These are phyloP conservation scores for Coemansia sp. DNA, from an alignment of 192 early-diverging fungal genomes.

Conservation along the genomic window DNA sequence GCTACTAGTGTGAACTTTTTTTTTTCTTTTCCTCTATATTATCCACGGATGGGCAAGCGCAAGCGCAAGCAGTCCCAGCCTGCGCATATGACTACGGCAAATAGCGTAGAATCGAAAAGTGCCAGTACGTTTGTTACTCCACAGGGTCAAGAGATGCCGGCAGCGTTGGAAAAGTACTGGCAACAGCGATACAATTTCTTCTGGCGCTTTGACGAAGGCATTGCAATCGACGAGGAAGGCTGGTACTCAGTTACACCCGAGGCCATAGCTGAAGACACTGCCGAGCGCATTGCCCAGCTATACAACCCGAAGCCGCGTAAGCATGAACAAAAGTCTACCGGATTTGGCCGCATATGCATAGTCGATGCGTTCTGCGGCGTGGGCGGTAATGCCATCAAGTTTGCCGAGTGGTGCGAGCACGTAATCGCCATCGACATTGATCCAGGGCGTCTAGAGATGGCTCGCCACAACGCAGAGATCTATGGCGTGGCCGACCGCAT, in stretches of 20 bases:
- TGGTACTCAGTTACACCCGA: constrained; percentile 98
- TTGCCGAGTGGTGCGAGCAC: constrained; percentile 82
- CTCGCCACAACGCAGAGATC: constrained; percentile 80
- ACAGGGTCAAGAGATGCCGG: constrained; percentile 17
- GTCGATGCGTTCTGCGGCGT: constrained; percentile 96
- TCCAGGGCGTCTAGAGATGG: constrained; percentile 73
- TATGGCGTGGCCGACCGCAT: constrained; percentile 93
- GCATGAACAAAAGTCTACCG: neutral
- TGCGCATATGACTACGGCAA: neutral
- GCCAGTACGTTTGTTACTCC: constrained; percentile 17
- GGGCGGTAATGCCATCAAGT: constrained; percentile 96
- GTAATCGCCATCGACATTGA: constrained; percentile 96
- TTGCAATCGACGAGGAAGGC: constrained; percentile 82
- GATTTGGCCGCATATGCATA: constrained; percentile 63
- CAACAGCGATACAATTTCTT: constrained; percentile 80
- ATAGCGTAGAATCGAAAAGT: neutral
- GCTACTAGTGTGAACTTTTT: neutral
- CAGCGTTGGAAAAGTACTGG: constrained; percentile 74
- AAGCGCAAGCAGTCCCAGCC: constrained; percentile 7
- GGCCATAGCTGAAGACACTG: constrained; percentile 78
- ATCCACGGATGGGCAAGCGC: constrained; percentile 11
- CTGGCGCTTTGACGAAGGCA: constrained; percentile 81
- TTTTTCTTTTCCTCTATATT: neutral
- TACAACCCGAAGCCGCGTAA: constrained; percentile 7
- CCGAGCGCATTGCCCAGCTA: constrained; percentile 44